These are phyloP conservation scores for Calocera cornea DNA, from an alignment of 768 basidiomycete genomes.

Conservation along the genomic window DNA sequence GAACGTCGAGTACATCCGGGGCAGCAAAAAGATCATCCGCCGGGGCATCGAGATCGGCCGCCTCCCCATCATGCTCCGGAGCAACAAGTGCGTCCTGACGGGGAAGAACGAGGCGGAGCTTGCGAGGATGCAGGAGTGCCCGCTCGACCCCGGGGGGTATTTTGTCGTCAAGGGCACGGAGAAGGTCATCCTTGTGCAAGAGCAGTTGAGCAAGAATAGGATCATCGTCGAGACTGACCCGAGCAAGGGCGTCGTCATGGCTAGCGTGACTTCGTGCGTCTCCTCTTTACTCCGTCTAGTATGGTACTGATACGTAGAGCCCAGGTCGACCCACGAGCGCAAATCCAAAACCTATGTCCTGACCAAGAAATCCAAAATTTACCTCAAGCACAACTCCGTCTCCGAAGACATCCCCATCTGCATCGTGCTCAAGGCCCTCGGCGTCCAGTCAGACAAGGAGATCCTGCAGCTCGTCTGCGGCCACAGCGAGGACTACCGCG, in stretches of 20 bases:
- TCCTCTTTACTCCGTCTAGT: not conserved
- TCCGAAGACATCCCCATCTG: conserved; percentile 95
- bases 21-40: conserved; percentile 72
- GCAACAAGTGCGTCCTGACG: conserved; percentile 84
- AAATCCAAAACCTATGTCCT: conserved; percentile 98
- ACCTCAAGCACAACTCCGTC: conserved; percentile 93
- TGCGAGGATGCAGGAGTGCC: conserved; percentile 93
- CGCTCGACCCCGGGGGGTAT: conserved; percentile 97
- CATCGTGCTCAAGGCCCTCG: conserved; percentile 90
- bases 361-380: conserved; percentile 89
- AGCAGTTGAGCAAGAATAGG: conserved; percentile 96
- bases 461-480: conserved; percentile 90
- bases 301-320: not conserved
- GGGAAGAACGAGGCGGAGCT: conserved; percentile 64
- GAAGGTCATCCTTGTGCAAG: conserved; percentile 97
- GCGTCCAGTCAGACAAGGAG: conserved; percentile 94
- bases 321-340: conserved; percentile 32
- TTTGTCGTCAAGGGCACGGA: conserved; percentile 99
- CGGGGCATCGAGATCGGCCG: conserved; percentile 77
- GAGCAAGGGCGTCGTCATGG: conserved; percentile 80
- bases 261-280: conserved; percentile 88
- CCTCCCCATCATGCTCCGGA: conserved; percentile 90
- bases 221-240: conserved; percentile 95
- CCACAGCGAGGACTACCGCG: conserved; percentile 74
- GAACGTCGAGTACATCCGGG: conserved; percentile 88